Evolutionary conservation across 2,329 filamentous ascomycete species (phyloP), one percentile per base, ranked within the genome.

Genomic region (Rhynchosporium secalis): DNA sequence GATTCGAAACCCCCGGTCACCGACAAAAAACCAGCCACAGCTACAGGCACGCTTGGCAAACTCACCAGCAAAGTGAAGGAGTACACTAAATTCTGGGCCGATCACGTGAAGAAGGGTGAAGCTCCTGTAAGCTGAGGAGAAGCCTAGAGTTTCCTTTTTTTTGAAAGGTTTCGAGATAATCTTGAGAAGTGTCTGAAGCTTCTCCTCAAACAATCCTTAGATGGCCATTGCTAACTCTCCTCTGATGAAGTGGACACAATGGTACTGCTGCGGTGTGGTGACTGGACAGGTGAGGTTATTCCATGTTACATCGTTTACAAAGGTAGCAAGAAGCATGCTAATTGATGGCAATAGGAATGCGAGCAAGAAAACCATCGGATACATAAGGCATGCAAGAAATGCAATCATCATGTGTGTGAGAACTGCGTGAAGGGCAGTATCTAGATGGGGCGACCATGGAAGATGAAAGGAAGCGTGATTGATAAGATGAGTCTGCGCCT

Each of bases 311-410:
- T 10, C 46, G 8, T 26, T 20, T 3, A 29, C 4, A 28, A 8
- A 15, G 47, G 20, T 52, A 26, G 29, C 13, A 3, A 10, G 20
- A 57, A 26, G 29, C 26, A 3, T 8, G 9, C 9, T 28, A 10
- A 33, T 26, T 61, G 9, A 49, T 26, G 7, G 33, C 12, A 52
- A 33, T 2, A 43, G 47, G 46, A 67, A 56, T 68, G 66, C 49
- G 66, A 68, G 48, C 62, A 54, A n/a, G 56, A 63, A 40, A 68
- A 66, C 43, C 60, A 66, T 56, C 41, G 66, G 33, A 33, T 68
- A 4, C 56, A 63, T n/a, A 66, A 66, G 43, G 40, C 62, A 36
- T 68, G 66, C 56, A 66, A 64, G 64, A 65, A 60, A 29, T 68
- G 66, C 60, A 45, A 54, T 31, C 64, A 66, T 46, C 49, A 36